phyloP scores from a whole-genome alignment of 2,329 filamentous ascomycete genomes.

The Cladosporium sphaerospermum region DNA sequence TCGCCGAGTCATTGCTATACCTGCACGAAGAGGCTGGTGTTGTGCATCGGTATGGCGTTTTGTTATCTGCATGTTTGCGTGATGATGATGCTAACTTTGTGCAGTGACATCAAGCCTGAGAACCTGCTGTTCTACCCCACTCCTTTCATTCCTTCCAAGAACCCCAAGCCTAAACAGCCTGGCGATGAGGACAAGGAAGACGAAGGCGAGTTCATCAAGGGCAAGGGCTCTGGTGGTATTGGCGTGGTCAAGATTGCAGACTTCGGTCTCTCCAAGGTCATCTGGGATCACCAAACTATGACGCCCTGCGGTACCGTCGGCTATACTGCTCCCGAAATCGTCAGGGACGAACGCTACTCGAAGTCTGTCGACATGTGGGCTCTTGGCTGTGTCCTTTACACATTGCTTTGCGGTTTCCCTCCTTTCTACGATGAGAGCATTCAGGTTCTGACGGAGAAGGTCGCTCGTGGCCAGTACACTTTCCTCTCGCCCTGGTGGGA shows the following conservation, averaged over 20 bases:
- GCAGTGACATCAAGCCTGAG: conserved; percentile 94
- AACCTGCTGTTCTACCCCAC: conserved; percentile 91
- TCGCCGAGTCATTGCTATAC: conserved; percentile 90
- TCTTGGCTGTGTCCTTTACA: conserved; percentile 92
- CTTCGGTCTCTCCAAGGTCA: conserved; percentile 93
- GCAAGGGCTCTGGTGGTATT: conserved; percentile 81
- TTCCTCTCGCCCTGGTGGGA: conserved; percentile 99
- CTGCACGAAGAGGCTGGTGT: conserved; percentile 91
- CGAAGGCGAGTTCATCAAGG: conserved; percentile 84
- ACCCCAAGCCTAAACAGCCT: conserved; percentile 71
- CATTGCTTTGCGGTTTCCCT: conserved; percentile 91
- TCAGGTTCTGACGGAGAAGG: conserved; percentile 93
- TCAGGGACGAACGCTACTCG: conserved; percentile 97
- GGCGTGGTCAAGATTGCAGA: conserved; percentile 96
- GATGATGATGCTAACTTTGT: conserved; percentile 29
- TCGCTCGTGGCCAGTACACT: conserved; percentile 91
- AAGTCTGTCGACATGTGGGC: conserved; percentile 99
- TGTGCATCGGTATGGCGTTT: conserved; percentile 85
- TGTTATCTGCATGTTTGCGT: conserved; percentile 71
- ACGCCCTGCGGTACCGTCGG: conserved; percentile 98
- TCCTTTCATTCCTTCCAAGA: conserved; percentile 71
- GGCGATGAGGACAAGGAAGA: conserved; percentile 97
- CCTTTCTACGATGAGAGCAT: conserved; percentile 99
- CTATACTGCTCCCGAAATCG: conserved; percentile 96
- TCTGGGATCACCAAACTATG: conserved; percentile 98